A percentile compares a stretch with the other conserved stretches of the same genome.
These are phyloP conservation scores for Aspergillus pseudoterreus DNA, from an alignment of 2,329 filamentous ascomycete species.

Conservation along the genomic window DNA sequence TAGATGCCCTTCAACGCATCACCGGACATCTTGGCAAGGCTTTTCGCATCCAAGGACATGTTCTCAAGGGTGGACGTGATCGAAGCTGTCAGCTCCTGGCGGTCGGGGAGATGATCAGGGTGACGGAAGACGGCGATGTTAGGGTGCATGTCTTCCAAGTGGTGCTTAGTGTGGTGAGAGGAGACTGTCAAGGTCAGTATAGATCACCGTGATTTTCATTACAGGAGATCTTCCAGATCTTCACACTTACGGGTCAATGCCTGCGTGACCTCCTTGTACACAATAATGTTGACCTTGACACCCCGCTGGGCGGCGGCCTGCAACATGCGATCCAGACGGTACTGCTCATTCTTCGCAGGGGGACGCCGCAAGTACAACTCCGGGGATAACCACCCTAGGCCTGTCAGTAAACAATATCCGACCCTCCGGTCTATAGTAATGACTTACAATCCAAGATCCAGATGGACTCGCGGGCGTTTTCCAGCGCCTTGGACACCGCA, in stretches of 20 bases:
- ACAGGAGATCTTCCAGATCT: neutral
- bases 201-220: neutral
- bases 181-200: conserved; percentile 46
- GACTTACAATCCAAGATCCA: conserved; percentile 73
- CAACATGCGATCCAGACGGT: conserved; percentile 79
- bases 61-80: conserved; percentile 55
- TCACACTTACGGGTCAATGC: conserved; percentile 68
- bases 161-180: conserved; percentile 73
- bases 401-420: conserved; percentile 9
- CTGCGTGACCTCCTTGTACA: conserved; percentile 87
- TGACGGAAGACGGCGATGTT: conserved; percentile 89
- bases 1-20: conserved; percentile 77
- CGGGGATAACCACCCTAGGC: conserved; percentile 71
- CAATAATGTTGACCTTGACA: conserved; percentile 78
- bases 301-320: conserved; percentile 77
- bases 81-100: conserved; percentile 60
- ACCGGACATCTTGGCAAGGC: conserved; percentile 61
- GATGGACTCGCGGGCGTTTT: conserved; percentile 71
- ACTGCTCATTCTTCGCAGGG: conserved; percentile 75
- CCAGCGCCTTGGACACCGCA: conserved; percentile 75
- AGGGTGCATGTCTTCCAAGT: conserved; percentile 69
- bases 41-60: conserved; percentile 52
- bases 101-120: conserved; percentile 79
- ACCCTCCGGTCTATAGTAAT: neutral
- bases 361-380: conserved; percentile 83